phyloP scores from a whole-genome alignment of 1,284 basidiomycete genomes.

The Ceratobasidium sp. region DNA sequence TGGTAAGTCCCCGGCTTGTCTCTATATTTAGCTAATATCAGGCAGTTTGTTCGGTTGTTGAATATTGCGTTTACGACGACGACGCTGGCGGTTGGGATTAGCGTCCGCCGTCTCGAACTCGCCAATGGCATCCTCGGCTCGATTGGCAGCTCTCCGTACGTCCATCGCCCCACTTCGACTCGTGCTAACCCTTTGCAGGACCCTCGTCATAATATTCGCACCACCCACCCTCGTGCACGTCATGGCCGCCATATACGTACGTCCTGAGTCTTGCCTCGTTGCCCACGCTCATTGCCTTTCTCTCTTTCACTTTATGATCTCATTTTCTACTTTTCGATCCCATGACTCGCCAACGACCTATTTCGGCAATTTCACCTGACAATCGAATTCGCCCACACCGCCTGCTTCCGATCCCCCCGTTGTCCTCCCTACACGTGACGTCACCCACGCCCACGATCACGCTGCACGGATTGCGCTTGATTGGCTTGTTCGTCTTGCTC shows the following conservation, averaged over 20 bases:
- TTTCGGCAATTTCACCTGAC: neutral
- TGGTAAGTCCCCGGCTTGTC: slow-evolving; percentile 57
- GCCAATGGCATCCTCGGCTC: slow-evolving; percentile 63
- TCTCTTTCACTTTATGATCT: neutral
- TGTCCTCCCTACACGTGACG: neutral
- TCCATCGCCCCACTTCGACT: slow-evolving; percentile 41
- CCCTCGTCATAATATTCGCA: slow-evolving; percentile 85
- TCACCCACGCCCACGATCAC: neutral
- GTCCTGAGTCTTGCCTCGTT: slow-evolving; percentile 45
- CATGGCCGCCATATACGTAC: slow-evolving; percentile 79
- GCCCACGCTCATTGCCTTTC: neutral
- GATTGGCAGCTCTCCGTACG: slow-evolving; percentile 81
- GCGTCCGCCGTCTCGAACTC: slow-evolving; percentile 68
- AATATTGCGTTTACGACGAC: slow-evolving; percentile 84
- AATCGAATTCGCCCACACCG: neutral
- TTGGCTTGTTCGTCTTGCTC: too few relatives aligned
- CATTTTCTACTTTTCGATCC: too few relatives aligned
- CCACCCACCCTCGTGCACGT: slow-evolving; percentile 86
- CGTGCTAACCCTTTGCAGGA: slow-evolving; percentile 55
- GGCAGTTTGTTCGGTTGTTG: slow-evolving; percentile 79
- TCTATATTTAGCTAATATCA: slow-evolving; percentile 46
- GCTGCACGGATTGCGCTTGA: too few relatives aligned
- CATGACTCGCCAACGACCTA: too few relatives aligned
- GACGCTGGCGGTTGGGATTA: slow-evolving; percentile 80
- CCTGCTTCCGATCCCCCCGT: neutral